Conservation (phyloP, 805 yeast genomes). For the Nakazawaea ernobii region DNA sequence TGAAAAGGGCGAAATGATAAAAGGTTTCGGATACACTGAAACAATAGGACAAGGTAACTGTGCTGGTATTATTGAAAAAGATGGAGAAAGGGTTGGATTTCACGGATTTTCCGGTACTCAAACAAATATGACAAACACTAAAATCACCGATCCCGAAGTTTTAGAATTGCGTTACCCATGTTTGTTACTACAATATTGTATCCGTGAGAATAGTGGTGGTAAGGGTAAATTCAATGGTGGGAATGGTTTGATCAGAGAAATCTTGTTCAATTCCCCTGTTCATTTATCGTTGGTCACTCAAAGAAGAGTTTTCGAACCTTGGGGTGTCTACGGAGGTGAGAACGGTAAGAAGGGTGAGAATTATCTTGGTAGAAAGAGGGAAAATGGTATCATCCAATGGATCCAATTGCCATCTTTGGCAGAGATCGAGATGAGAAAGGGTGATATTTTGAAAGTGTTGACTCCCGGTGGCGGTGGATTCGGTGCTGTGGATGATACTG, state of each 20-base stretch:
- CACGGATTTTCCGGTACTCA: constrained; percentile 40
- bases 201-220: constrained; percentile 40
- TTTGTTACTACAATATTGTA: constrained; percentile 34
- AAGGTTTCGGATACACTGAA: constrained; percentile 44
- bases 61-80: constrained; percentile 18
- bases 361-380: constrained; percentile 27
- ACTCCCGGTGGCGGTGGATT: constrained; percentile 45
- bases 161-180: constrained; percentile 44
- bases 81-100: constrained; percentile 18
- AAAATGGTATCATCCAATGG: constrained; percentile 22
- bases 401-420: constrained; percentile 30
- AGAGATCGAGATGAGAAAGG: constrained; percentile 31
- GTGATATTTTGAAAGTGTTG: constrained; percentile 30
- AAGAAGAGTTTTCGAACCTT: constrained; percentile 44
- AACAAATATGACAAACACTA: constrained; percentile 44
- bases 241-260: constrained; percentile 42
- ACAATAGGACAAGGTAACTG: constrained; percentile 44
- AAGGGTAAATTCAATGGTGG: constrained; percentile 39
- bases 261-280: constrained; percentile 31
- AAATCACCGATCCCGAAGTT: constrained; percentile 44
- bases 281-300: constrained; percentile 41
- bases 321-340: constrained; percentile 44
- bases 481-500: constrained; percentile 30
- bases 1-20: constrained; percentile 26
- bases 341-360: constrained; percentile 41